Conservation (phyloP, 2,329 filamentous ascomycete species). For the Epichloe brachyelytri region DNA sequence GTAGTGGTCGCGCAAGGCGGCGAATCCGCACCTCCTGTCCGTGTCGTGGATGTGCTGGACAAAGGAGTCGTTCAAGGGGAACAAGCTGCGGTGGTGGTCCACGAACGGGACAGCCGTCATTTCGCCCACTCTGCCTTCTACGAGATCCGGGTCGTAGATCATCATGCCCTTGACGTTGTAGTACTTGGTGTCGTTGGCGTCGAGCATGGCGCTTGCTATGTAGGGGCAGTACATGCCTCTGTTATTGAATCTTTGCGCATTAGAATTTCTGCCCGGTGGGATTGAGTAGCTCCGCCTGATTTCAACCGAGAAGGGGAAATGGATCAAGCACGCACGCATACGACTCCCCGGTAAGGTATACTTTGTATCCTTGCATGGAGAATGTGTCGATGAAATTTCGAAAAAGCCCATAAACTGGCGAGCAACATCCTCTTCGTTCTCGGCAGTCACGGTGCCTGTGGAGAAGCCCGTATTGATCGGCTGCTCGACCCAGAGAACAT, state of each 20-base stretch:
- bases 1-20: slow-evolving; percentile 40
- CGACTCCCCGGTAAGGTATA: slow-evolving; percentile 61
- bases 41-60: slow-evolving; percentile 18
- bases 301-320: neutral
- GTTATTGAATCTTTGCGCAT: neutral
- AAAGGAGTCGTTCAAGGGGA: slow-evolving; percentile 32
- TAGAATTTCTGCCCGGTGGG: no score
- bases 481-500: slow-evolving; percentile 61
- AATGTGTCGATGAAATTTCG: slow-evolving; percentile 67
- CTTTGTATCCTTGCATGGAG: slow-evolving; percentile 48
- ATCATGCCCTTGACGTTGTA: slow-evolving; percentile 54
- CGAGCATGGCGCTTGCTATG: slow-evolving; percentile 56
- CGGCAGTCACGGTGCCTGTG: slow-evolving; percentile 49
- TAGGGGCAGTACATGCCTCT: slow-evolving; percentile 51
- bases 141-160: slow-evolving; percentile 56
- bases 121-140: slow-evolving; percentile 29
- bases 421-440: slow-evolving; percentile 53
- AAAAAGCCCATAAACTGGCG: slow-evolving; percentile 64
- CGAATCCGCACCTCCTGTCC: slow-evolving; percentile 43
- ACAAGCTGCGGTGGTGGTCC: slow-evolving; percentile 46
- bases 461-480: slow-evolving; percentile 57
- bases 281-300: no score
- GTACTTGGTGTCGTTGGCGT: slow-evolving; percentile 47
- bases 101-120: slow-evolving; percentile 43
- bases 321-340: slow-evolving; percentile 29